Evolutionary conservation across 129 eudicot species (phyloP).

Genomic region (Erigeron canadensis): DNA sequence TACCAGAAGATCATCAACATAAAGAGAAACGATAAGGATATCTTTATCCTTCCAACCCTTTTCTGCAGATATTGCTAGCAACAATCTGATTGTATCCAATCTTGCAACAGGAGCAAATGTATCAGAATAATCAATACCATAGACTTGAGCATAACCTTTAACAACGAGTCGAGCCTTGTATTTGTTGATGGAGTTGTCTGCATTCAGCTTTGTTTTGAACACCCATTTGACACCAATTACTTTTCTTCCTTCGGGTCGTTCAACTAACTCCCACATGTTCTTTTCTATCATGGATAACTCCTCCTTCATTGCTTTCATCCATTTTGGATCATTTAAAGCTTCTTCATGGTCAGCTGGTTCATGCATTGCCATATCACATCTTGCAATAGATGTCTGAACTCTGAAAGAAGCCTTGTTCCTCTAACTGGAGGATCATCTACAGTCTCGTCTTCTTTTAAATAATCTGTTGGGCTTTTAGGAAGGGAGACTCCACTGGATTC

Average conservation of each 20-base stretch:
- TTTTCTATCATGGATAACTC: constrained; percentile 16
- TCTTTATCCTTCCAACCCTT: constrained; percentile 15
- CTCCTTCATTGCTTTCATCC: constrained; percentile 23
- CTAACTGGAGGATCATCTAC: constrained; percentile 11
- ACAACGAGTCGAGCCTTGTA: constrained; percentile 34
- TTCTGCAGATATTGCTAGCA: constrained; percentile 26
- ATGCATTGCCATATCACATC: background rate
- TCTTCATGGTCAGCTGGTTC: constrained; percentile 13
- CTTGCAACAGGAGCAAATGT: constrained; percentile 31
- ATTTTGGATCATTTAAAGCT: constrained; percentile 1
- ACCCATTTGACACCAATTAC: constrained; percentile 1
- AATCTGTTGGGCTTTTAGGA: background rate
- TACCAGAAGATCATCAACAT: constrained; percentile 39
- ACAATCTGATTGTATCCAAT: constrained; percentile 17
- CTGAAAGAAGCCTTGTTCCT: constrained; percentile 7
- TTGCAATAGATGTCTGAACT: constrained; percentile 3
- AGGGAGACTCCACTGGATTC: too few relatives aligned
- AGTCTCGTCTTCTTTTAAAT: background rate
- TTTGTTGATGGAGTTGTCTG: constrained; percentile 10
- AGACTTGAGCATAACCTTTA: constrained; percentile 31
- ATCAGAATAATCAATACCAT: constrained; percentile 13
- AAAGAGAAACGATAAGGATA: constrained; percentile 20
- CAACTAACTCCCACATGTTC: constrained; percentile 29
- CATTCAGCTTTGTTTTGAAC: background rate
- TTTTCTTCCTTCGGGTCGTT: background rate